Evolutionary conservation across 23 red algal genomes (phyloP), one percentile per base, ranked within the genome.

Genomic region (Chondrus crispus): DNA sequence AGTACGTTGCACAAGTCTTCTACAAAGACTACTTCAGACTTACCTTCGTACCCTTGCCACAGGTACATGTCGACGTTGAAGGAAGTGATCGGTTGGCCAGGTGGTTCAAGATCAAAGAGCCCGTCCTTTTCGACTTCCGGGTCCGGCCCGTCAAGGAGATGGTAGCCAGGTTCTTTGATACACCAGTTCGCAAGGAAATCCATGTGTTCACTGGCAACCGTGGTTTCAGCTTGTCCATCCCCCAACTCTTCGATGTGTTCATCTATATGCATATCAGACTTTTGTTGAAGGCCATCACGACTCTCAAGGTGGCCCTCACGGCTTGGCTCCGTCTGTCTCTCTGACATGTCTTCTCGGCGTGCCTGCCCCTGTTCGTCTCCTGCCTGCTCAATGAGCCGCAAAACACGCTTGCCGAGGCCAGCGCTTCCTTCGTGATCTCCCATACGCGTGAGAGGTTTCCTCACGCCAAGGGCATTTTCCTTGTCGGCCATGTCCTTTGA

Each of bases 1-100:
- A 90, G 41, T 24, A 53, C 70, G 41, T 90, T 90, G 22, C 64
- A 37, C 5, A 90, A 20, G 53, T 90, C 87, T 37, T 90, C 87
- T 9, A 81, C 87, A 18, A 78, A 62, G 37, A 90, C 62, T 1
- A 90, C 87, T 55, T 43, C 35, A 9, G 87, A 90, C 33, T 38
- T 64, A 35, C 44, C 43, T 10, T 26, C 13, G 71, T 48, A 77
- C 26, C 26, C 44, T 10, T 46, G 26, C 71, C 37, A 77, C 8
- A 32, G 26, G 8, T 32, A 32, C 18, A 22, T 19, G 26, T 32
- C 60, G 60, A 77, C 44, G 11, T 14, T 77, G 2, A 46, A 77
- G 43, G 71, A 26, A 72, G 66, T 38, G 14, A 20, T 26, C 1
- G 66, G 22, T 24, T 24, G 24, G 26, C 14, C 66, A 16, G 22